Percentiles rank a stretch among this genome's conserved stretches.
phyloP scores from a whole-genome alignment of 2,329 filamentous ascomycete genomes.

The Tolypocladium guangdongense region DNA sequence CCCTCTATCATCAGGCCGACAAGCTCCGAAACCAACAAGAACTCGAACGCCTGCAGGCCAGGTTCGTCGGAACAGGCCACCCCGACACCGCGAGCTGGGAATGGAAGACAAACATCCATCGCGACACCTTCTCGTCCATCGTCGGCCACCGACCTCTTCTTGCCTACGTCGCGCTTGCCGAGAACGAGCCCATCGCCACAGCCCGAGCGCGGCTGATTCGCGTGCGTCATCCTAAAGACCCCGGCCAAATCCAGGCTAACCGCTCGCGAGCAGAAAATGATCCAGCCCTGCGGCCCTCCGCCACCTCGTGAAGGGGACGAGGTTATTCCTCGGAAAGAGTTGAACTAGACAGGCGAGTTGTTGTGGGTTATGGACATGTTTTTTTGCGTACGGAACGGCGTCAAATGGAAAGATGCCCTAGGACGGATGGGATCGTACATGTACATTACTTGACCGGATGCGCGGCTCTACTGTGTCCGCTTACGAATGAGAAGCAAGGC shows the following conservation, averaged over 20 bases:
- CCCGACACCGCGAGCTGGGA: conserved; percentile 96
- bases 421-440: neutral
- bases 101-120: conserved; percentile 91
- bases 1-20: conserved; percentile 54
- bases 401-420: neutral
- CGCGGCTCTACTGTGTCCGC: neutral
- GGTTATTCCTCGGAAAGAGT: neutral
- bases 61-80: conserved; percentile 91
- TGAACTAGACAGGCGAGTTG: neutral
- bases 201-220: conserved; percentile 73
- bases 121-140: conserved; percentile 83
- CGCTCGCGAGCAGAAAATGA: conserved; percentile 46
- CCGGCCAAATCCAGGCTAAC: conserved; percentile 1
- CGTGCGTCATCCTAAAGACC: conserved; percentile 24
- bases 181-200: conserved; percentile 75
- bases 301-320: conserved; percentile 40
- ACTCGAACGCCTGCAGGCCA: conserved; percentile 90
- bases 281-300: conserved; percentile 50
- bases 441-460: neutral
- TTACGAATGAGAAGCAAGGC: neutral
- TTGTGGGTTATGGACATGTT: neutral
- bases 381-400: neutral
- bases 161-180: conserved; percentile 78
- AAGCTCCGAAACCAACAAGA: conserved; percentile 97
- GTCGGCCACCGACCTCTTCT: conserved; percentile 82